A percentile compares a stretch with the other conserved stretches of the same genome.
Conservation (phyloP, 306 rosid genomes). For the Cucurbita maxima region DNA sequence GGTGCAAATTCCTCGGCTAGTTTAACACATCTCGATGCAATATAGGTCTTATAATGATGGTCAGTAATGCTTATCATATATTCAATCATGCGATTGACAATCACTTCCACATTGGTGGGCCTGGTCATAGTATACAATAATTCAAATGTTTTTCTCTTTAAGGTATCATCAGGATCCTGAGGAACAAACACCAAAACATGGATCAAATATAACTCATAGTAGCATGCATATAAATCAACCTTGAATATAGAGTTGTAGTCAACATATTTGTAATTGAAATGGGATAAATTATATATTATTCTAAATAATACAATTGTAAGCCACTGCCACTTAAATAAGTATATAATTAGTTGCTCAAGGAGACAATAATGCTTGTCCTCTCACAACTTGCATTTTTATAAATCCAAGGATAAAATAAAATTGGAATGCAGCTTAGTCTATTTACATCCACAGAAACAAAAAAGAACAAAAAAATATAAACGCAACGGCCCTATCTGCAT, state of each 20-base stretch:
- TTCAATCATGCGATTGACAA: slow-evolving; percentile 90
- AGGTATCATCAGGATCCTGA: slow-evolving; percentile 96
- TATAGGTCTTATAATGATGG: slow-evolving; percentile 78
- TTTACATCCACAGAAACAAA: not conserved
- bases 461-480: not conserved
- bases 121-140: slow-evolving; percentile 85
- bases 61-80: slow-evolving; percentile 83
- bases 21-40: slow-evolving; percentile 92
- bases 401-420: not conserved
- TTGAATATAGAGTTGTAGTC: not conserved
- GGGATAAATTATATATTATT: not conserved
- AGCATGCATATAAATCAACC: not conserved
- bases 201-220: not conserved
- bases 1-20: slow-evolving; percentile 98
- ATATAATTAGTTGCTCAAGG: not conserved
- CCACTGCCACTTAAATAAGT: not conserved
- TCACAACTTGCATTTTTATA: not conserved
- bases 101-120: slow-evolving; percentile 97
- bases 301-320: not conserved
- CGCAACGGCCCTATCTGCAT: not conserved
- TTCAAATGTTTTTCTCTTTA: slow-evolving; percentile 90
- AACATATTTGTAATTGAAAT: not conserved
- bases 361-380: not conserved
- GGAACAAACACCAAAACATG: slow-evolving; percentile 12
- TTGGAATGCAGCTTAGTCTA: not conserved